These are phyloP conservation scores for Penicillium polonicum DNA, from an alignment of 2,329 filamentous ascomycete species.

Conservation along the genomic window DNA sequence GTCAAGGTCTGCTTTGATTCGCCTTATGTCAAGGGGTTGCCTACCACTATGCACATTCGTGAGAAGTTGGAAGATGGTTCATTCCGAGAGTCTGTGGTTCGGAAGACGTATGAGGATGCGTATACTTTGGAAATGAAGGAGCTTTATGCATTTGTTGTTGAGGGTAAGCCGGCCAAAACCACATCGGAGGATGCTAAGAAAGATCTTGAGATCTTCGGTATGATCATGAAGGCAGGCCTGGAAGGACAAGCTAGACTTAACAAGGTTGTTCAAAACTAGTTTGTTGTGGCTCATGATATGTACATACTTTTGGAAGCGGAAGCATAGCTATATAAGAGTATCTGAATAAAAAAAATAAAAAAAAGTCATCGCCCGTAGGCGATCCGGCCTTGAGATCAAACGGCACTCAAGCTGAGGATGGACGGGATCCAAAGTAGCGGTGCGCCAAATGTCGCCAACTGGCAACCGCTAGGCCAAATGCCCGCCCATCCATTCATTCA, in stretches of 20 bases:
- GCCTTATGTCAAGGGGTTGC: constrained; percentile 60
- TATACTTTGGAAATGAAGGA: constrained; percentile 47
- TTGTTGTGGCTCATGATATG: background rate
- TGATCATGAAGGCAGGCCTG: constrained; percentile 40
- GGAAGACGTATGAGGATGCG: constrained; percentile 50
- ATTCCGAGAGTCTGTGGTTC: constrained; percentile 42
- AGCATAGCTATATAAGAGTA: background rate
- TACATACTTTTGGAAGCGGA: background rate
- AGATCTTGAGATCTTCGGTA: constrained; percentile 42
- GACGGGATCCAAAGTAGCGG: background rate
- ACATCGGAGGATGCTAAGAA: constrained; percentile 43
- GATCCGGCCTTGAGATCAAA: background rate
- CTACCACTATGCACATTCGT: constrained; percentile 50
- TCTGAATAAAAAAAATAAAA: background rate
- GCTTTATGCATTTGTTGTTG: constrained; percentile 38
- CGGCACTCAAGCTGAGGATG: background rate
- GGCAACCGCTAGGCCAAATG: background rate
- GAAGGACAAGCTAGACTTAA: constrained; percentile 21
- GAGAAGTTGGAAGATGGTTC: constrained; percentile 42
- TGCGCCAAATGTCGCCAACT: background rate
- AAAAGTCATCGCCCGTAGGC: background rate
- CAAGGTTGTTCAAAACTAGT: background rate
- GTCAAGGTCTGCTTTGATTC: constrained; percentile 57
- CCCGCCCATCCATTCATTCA: background rate
- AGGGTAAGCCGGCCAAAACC: constrained; percentile 44